A percentile compares a stretch with the other conserved stretches of the same genome.
These are phyloP conservation scores for Nothophaeocryptopus gaeumannii DNA, from an alignment of 2,329 filamentous ascomycete species.

Conservation along the genomic window DNA sequence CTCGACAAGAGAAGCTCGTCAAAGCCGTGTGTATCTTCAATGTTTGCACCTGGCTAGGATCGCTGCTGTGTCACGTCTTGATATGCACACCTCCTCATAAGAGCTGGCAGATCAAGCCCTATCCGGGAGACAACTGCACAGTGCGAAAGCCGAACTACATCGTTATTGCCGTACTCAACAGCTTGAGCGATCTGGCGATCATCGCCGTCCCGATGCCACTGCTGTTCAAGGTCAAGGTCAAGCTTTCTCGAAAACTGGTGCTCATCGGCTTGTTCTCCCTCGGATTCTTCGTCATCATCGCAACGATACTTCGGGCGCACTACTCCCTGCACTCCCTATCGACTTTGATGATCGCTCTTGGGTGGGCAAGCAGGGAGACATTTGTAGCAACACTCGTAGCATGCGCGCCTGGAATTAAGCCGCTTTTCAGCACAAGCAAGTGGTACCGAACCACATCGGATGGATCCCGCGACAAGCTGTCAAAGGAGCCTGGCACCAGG, in stretches of 20 bases:
- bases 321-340: conserved; percentile 47
- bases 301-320: conserved; percentile 49
- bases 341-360: conserved; percentile 34
- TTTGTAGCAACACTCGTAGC: conserved; percentile 53
- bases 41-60: conserved; percentile 29
- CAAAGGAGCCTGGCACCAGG: not conserved
- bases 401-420: conserved; percentile 55
- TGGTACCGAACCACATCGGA: conserved; percentile 10
- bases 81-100: conserved; percentile 31
- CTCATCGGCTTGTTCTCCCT: conserved; percentile 52
- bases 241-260: conserved; percentile 52
- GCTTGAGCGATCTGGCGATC: conserved; percentile 60
- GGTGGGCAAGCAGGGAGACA: conserved; percentile 56
- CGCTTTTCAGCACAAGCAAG: conserved; percentile 42
- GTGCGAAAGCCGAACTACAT: conserved; percentile 53
- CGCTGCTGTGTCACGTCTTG: conserved; percentile 32
- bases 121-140: conserved; percentile 27
- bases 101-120: conserved; percentile 36
- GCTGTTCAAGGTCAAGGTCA: conserved; percentile 50
- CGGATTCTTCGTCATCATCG: conserved; percentile 49
- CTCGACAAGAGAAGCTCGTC: conserved; percentile 28
- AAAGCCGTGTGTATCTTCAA: conserved; percentile 26
- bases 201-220: conserved; percentile 57
- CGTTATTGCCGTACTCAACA: conserved; percentile 58
- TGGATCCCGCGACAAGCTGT: conserved; percentile 13